Evolutionary conservation across 345 rosid species (phyloP), one percentile per base, ranked within the genome.

Genomic region (Garcia nutans): DNA sequence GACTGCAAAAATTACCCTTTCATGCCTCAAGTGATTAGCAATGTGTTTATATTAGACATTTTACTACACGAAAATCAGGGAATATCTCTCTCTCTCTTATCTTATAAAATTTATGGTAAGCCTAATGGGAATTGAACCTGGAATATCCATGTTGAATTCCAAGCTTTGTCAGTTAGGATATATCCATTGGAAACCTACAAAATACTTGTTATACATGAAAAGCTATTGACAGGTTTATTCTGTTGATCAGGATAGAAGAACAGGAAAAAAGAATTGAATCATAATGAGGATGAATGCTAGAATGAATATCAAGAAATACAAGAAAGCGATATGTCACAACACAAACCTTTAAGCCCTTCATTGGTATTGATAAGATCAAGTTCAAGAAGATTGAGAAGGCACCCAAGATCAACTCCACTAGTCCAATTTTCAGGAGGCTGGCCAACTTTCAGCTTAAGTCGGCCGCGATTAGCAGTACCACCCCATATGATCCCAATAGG

Each of bases 401-500:
- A 90, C 19, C 99, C 99, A 3, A 95, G 91, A 88, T 95, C 99
- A 82, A 95, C 99, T 71, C 97, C 97, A 67, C 97, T 95, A 10
- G 99, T 95, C 97, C 97, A 95, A 78, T 92, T 91, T 81, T 88
- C 97, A 6, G 99, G 97, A 69, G 96, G 92, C 66, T 84, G 94
- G 22, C 99, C 99, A 68, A 90, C 89, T 81, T 89, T 89, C 67
- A 95, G 88, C 81, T 95, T 95, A 72, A 95, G 83, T 76, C 97
- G 84, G 52, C 99, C 97, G 10, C 97, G 85, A 80, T 94, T 93
- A 59, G 96, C 99, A n/a, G 99, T 95, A 57, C 99, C 99, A 73
- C 99, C 99, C 97, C 97, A 93, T 82, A 95, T 95, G 74, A 95
- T 95, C 81, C 99, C 99, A 58, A 93, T 88, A 47, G 97, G 99